phyloP scores from a whole-genome alignment of 106 monocot species.

The Apostasia shenzhenica region DNA sequence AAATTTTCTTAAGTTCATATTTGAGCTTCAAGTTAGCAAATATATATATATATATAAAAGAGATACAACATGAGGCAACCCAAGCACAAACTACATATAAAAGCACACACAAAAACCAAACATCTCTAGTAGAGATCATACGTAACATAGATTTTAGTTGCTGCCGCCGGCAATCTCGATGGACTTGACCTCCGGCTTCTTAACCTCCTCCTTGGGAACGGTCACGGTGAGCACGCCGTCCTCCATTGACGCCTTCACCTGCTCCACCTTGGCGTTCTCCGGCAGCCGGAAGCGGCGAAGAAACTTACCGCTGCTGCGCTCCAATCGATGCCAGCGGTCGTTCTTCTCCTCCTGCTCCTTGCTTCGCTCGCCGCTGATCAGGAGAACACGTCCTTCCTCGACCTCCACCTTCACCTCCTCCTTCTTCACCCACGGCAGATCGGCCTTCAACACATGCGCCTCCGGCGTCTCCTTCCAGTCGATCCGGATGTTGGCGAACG shows the following conservation, averaged over 20 bases:
- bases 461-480: slow-evolving; percentile 5
- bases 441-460: slow-evolving; percentile 3
- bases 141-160: background rate
- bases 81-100: too few relatives aligned
- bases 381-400: slow-evolving; percentile 1
- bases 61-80: too few relatives aligned
- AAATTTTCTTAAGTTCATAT: too few relatives aligned
- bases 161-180: too few relatives aligned
- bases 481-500: background rate
- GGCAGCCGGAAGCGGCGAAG: slow-evolving; percentile 8
- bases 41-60: too few relatives aligned
- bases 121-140: too few relatives aligned
- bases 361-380: background rate
- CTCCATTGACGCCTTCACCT: too few relatives aligned
- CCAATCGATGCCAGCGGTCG: background rate
- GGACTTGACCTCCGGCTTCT: background rate
- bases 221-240: too few relatives aligned
- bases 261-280: slow-evolving; percentile 1
- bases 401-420: too few relatives aligned
- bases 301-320: slow-evolving; percentile 13
- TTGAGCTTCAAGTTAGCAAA: too few relatives aligned
- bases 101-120: too few relatives aligned
- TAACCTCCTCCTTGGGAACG: background rate
- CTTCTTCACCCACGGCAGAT: background rate
- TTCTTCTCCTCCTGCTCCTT: slow-evolving; percentile 1